Base-by-base conservation (phyloP, 108 stramenopile species). In the Chaetoceros tenuissimus region DNA sequence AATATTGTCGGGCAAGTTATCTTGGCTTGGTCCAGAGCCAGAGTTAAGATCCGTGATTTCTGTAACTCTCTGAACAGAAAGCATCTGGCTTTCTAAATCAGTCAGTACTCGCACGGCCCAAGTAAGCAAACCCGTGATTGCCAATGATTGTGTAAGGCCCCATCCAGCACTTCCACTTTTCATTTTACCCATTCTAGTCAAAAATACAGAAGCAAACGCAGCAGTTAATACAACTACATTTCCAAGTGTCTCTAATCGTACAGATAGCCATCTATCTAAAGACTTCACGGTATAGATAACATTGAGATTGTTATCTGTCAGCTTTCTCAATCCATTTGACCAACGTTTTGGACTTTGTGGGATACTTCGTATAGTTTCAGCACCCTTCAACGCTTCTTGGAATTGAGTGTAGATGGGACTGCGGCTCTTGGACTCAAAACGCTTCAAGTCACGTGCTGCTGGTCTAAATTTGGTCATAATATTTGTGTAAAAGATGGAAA, bases 371-470 rank as follows among this genome's bases (percentile, higher is more conserved):
- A 98, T 96, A 25, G 86, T 87, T 57, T 86, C 77, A 1, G 79
- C 73, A 19, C 97, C 97, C 24, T 68, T 64, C 24, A 97, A 66
- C 19, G 94, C 89, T 72, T 98, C 96, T 1, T 80, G 57, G 64
- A 98, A 97, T 62, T 97, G 94, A 27, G 90, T 91, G 66, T 94
- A 96, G 22, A 98, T 87, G 1, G 97, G 97, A 13, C 91, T 89
- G 52, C 94, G 56, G 3, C 79, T 84, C 29, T 84, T 82, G 16
- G 89, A 65, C 62, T 98, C 97, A 5, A 68, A 66, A 24, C 92
- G 80, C 69, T 94, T 92, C 74, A 90, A 62, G 55, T 92, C 85
- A 19, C 90, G 73, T 24, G 88, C 84, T 0, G 83, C 81, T 2
- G 81, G 73, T 22, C 93, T 65, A 63, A 89, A 94, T 25, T 66